Evolutionary conservation across 345 rosid species (phyloP), one percentile per base, ranked within the genome.

Genomic region (Citrus trifoliata): DNA sequence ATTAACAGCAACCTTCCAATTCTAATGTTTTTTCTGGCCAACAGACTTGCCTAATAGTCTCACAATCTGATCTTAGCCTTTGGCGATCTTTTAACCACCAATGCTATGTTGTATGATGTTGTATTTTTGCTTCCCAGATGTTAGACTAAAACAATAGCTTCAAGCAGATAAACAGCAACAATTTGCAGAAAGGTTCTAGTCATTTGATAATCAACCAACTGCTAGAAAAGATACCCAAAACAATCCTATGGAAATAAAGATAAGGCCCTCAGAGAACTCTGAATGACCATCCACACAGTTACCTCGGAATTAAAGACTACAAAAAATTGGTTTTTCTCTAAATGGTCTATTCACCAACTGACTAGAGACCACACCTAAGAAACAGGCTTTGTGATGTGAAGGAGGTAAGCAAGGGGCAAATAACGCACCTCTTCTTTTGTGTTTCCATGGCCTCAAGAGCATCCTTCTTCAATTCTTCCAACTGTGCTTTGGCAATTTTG

Each of bases 391-490:
- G 51, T 0, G 19, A 7, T 10, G 55, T 21, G 56, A 74, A 77
- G n/a, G 53, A 58, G 42, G 42, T 18, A 28, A 71, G 13, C 33
- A 76, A 3, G 22, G 14, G 28, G 16, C 12, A 40, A 65, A 72
- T 12, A 55, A 48, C 71, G 67, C 82, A 94, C 99, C 92, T 88
- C 88, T 97, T 97, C 89, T 86, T 89, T 83, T 94, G 98, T 70
- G 98, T 83, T 83, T 93, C 98, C 98, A 97, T 94, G 30, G 93
- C 98, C 82, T 97, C 99, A 69, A 89, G 53, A 59, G 98, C 97
- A 74, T 93, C 94, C 81, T 94, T 92, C 89, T 93, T 94, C 83
- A 94, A 87, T 71, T 97, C 98, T 84, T 88, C 96, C 82, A 97
- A 68, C 70, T 94, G 97, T 65, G 97, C 95, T 74, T 94, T 92